These are phyloP conservation scores for Kazachstania taianensis DNA, from an alignment of 805 yeast species.

Conservation along the genomic window DNA sequence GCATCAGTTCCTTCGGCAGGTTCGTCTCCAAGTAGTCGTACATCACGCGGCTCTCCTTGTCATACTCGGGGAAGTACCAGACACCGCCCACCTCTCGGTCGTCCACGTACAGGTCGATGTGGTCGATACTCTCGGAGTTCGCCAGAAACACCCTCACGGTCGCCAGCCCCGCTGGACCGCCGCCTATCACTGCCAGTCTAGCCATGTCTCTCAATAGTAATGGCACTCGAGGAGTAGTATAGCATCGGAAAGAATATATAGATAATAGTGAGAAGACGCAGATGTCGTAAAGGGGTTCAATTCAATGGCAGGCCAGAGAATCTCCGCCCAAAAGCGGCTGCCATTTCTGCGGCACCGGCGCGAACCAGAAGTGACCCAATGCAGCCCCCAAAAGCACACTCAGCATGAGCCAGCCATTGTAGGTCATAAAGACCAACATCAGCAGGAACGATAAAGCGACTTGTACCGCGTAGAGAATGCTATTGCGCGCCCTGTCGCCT, in stretches of 20 bases:
- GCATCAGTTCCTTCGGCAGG: slow-evolving; percentile 57
- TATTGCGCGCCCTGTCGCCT: slow-evolving; percentile 5
- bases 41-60: slow-evolving; percentile 33
- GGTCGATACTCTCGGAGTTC: slow-evolving; percentile 36
- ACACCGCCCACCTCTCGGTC: slow-evolving; percentile 62
- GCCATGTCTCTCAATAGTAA: too few species aligned
- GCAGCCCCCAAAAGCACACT: slow-evolving; percentile 65
- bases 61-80: slow-evolving; percentile 48
- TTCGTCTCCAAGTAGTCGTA: slow-evolving; percentile 64
- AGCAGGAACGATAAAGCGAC: slow-evolving; percentile 61
- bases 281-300: neutral
- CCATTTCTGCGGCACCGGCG: slow-evolving; percentile 4
- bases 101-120: slow-evolving; percentile 49
- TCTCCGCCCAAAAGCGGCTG: slow-evolving; percentile 18
- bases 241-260: too few species aligned
- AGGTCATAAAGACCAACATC: slow-evolving; percentile 81
- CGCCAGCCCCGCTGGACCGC: slow-evolving; percentile 67
- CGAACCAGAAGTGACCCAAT: slow-evolving; percentile 44
- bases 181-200: slow-evolving; percentile 61
- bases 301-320: slow-evolving; percentile 3
- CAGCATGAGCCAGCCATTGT: slow-evolving; percentile 75
- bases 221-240: too few species aligned
- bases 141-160: slow-evolving; percentile 50
- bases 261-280: too few species aligned
- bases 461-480: slow-evolving; percentile 49